Conservation (phyloP, 768 basidiomycete species). For the Leccinum olivaceopallidum region DNA sequence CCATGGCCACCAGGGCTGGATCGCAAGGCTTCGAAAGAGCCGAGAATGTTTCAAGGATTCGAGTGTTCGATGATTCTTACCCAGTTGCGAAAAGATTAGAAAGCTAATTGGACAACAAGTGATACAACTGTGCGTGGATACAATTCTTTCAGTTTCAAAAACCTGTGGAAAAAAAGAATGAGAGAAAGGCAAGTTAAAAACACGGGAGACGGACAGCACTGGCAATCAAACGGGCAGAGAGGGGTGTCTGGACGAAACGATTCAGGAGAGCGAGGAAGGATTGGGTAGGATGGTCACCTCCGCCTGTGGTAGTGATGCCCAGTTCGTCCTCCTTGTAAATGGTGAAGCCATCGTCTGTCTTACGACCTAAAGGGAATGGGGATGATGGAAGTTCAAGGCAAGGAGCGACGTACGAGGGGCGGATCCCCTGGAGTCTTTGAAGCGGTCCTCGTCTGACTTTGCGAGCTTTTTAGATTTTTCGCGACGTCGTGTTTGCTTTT, state of each 20-base stretch:
- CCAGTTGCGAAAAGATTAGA: neutral
- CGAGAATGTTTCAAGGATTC: slow-evolving; percentile 15
- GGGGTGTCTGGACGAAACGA: slow-evolving; percentile 61
- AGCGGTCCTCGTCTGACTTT: slow-evolving; percentile 45
- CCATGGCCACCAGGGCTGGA: slow-evolving; percentile 40
- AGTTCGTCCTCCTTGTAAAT: slow-evolving; percentile 86
- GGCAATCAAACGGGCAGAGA: slow-evolving; percentile 86
- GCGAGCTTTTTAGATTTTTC: slow-evolving; percentile 24
- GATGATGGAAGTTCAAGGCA: slow-evolving; percentile 12
- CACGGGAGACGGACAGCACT: slow-evolving; percentile 67
- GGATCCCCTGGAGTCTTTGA: slow-evolving; percentile 75
- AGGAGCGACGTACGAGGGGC: slow-evolving; percentile 56
- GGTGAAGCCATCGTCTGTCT: slow-evolving; percentile 76
- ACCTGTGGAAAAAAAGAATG: slow-evolving; percentile 18
- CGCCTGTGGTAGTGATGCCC: slow-evolving; percentile 63
- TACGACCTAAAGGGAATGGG: slow-evolving; percentile 52
- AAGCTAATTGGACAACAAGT: neutral
- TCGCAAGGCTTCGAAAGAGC: slow-evolving; percentile 62
- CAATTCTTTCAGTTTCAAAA: slow-evolving; percentile 20
- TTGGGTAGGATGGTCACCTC: slow-evolving; percentile 52
- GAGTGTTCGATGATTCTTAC: neutral
- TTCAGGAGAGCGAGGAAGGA: slow-evolving; percentile 13
- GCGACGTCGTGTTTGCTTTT: slow-evolving; percentile 26
- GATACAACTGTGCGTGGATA: slow-evolving; percentile 4
- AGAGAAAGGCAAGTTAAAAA: neutral